Evolutionary conservation across 1,139 yeast genomes (phyloP).

Genomic region (Saccharomyces uvarum): DNA sequence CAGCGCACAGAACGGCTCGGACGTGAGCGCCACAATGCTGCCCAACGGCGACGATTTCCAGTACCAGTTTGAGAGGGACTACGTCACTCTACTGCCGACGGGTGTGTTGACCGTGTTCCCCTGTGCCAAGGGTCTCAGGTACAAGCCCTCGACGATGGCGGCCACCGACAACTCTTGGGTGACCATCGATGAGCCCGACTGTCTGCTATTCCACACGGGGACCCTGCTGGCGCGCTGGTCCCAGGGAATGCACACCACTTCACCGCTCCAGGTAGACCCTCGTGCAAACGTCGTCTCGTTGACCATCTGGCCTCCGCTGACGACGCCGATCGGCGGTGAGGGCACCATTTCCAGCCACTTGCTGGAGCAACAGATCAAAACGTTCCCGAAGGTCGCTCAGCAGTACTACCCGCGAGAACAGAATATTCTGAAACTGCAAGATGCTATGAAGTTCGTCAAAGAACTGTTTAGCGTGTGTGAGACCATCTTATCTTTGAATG

Average conservation of each 20-base stretch:
- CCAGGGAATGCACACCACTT: constrained; percentile 19
- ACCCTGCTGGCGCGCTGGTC: constrained; percentile 17
- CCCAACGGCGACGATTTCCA: constrained; percentile 19
- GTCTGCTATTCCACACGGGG: constrained; percentile 29
- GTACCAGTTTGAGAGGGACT: constrained; percentile 17
- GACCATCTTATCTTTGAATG: constrained; percentile 24
- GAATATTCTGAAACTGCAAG: constrained; percentile 11
- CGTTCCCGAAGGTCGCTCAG: constrained; percentile 22
- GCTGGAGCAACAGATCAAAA: constrained; percentile 19
- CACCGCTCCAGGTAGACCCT: constrained; percentile 21
- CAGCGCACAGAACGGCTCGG: constrained; percentile 2
- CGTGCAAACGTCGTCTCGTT: constrained; percentile 15
- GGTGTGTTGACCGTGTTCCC: constrained; percentile 28
- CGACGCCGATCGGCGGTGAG: constrained; percentile 1
- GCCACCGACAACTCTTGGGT: constrained; percentile 25
- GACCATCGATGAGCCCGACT: constrained; percentile 21
- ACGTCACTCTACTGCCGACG: constrained; percentile 10
- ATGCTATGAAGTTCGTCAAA: constrained; percentile 16
- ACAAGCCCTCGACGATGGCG: constrained; percentile 20
- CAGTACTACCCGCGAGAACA: constrained; percentile 19
- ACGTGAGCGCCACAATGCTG: constrained; percentile 3
- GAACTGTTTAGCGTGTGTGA: constrained; percentile 23
- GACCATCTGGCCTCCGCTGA: constrained; percentile 21
- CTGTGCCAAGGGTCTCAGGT: constrained; percentile 19
- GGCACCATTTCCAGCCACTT: constrained; percentile 12